Percentiles rank a stretch among this genome's conserved stretches.
These are phyloP conservation scores for Russula foetens DNA, from an alignment of 768 basidiomycete genomes.

Conservation along the genomic window DNA sequence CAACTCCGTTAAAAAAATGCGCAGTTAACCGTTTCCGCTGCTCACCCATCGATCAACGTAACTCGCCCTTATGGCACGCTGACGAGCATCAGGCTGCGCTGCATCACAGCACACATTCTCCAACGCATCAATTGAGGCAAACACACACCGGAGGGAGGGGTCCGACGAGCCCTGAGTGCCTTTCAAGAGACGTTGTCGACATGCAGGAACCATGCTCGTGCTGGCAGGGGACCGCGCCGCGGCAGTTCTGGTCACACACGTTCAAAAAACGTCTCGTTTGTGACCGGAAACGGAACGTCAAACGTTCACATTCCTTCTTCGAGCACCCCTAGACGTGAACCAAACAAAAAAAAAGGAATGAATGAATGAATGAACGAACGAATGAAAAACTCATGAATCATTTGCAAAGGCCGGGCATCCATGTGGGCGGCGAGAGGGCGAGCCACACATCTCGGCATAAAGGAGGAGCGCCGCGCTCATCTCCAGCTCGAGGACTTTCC, in stretches of 20 bases:
- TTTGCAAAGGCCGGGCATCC: not conserved
- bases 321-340: conserved; percentile 1
- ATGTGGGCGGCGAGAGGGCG: not conserved
- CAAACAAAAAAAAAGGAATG: not conserved
- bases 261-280: too few relatives aligned
- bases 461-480: too few relatives aligned
- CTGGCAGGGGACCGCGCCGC: not conserved
- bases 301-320: not conserved
- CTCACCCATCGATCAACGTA: not conserved
- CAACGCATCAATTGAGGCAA: not conserved
- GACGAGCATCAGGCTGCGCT: too few relatives aligned
- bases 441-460: too few relatives aligned
- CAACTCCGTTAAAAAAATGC: not conserved
- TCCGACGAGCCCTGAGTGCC: not conserved
- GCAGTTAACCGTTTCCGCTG: not conserved
- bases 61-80: not conserved
- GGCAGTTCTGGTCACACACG: not conserved
- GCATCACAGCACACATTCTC: not conserved
- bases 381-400: not conserved
- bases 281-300: not conserved
- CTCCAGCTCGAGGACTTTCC: too few relatives aligned
- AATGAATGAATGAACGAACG: too few relatives aligned
- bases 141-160: not conserved
- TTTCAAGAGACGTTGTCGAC: not conserved
- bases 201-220: conserved; percentile 6